Conservation (phyloP, 2,329 filamentous ascomycete species). For the Xylariaceae sp. region DNA sequence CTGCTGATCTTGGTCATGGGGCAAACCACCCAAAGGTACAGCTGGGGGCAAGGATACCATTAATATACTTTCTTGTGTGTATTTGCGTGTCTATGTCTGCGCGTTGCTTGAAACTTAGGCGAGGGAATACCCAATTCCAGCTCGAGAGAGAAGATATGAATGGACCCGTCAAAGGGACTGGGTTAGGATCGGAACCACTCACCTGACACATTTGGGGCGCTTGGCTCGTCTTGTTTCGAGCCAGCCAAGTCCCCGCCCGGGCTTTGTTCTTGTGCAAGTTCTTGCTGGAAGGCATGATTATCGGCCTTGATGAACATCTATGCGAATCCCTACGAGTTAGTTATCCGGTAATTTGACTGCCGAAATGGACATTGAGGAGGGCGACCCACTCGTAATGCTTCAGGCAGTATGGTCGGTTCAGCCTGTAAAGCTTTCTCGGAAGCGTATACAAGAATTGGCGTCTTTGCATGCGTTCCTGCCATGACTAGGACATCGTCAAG, state of each 20-base stretch:
- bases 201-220: no score
- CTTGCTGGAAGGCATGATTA: slow-evolving; percentile 49
- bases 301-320: slow-evolving; percentile 49
- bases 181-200: no score
- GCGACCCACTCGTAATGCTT: slow-evolving; percentile 33
- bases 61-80: no score
- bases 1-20: not conserved
- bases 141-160: no score
- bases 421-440: slow-evolving; percentile 44
- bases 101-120: no score
- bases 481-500: slow-evolving; percentile 42
- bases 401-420: slow-evolving; percentile 35
- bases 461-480: slow-evolving; percentile 46
- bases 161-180: no score
- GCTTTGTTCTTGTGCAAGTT: slow-evolving; percentile 39
- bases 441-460: slow-evolving; percentile 50
- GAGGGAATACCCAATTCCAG: no score
- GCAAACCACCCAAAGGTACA: no score
- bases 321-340: slow-evolving; percentile 20
- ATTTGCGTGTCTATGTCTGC: no score
- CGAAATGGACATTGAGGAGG: not conserved
- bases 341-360: not conserved
- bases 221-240: no score
- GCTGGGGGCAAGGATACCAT: no score
- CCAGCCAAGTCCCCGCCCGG: no score